Conservation (phyloP, 148 eudicot species). For the Camellia japonica region DNA sequence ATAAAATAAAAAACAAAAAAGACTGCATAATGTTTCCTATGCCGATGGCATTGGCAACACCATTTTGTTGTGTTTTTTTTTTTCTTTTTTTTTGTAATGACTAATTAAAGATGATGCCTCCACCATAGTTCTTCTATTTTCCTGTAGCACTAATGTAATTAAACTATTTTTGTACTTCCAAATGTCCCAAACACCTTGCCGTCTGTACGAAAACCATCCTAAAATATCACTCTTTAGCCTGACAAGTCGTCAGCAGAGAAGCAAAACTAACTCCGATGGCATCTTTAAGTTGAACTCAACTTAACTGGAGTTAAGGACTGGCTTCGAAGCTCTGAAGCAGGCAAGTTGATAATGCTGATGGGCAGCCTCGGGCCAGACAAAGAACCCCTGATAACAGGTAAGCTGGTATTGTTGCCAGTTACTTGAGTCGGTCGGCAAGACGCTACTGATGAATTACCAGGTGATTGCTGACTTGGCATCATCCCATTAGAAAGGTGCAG, state of each 20-base stretch:
- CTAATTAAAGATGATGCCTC: not conserved
- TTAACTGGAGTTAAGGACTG: not conserved
- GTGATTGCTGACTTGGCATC: not conserved
- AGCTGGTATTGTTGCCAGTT: not conserved
- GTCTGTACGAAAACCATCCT: not conserved
- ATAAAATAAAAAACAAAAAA: no score
- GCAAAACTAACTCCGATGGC: not conserved
- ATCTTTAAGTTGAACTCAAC: not conserved
- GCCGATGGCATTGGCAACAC: not conserved
- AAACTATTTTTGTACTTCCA: not conserved
- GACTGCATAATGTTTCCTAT: not conserved
- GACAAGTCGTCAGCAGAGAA: not conserved
- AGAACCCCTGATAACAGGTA: not conserved
- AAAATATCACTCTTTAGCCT: not conserved
- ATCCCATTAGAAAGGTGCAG: not conserved
- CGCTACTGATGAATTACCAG: constrained; percentile 1
- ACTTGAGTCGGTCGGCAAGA: not conserved
- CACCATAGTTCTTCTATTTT: not conserved
- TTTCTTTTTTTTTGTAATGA: not conserved
- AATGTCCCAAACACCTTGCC: not conserved
- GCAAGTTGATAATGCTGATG: not conserved
- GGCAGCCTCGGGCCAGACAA: not conserved
- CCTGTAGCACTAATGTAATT: not conserved
- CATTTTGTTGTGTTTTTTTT: not conserved
- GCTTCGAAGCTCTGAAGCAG: constrained; percentile 8